Base-by-base conservation (phyloP, 116 monocot genomes). In the Trichopus zeylanicus region DNA sequence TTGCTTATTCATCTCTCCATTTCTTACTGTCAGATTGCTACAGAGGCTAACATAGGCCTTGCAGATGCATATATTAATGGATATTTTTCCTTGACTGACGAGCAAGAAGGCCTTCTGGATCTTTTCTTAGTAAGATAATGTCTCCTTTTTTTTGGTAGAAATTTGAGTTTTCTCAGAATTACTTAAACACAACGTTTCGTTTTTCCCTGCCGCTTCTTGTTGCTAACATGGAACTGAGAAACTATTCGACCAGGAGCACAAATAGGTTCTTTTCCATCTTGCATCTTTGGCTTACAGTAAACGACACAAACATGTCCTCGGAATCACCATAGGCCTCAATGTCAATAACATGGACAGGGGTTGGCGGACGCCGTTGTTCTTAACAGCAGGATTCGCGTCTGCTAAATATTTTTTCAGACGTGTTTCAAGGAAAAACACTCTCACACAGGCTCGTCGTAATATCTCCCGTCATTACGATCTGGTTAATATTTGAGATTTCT, bases 401-500 rank as follows among this genome's bases (percentile, higher is more conserved):
- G 87, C 81, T 60, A 80, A 65, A 69, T 91, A 91, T 49, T 85
- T 88, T 67, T 68, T 85, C 24, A 74, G 68, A 4, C 98, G 91
- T 62, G 37, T 91, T 58, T 80, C 78, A 25, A 79, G 88, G 67
- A 68, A 74, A 59, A 98, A 98, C 53, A 82, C 72, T 53, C 57
- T 83, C 19, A 80, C 78, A n/a, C 98, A 98, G 67, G 84, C 98
- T 49, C 88, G 88, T 7, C 81, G 51, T 24, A 98, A 98, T 29
- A 88, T 98, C 11, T 98, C 98, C 62, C 84, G 64, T 18, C 98
- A 98, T 67, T 98, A 98, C 72, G 98, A 98, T 78, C 75, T 98
- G 91, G 98, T 98, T 13, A 71, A 71, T 70, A 1, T 42, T n/a
- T 38, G 1, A 4, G 42, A 23, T 27, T 39, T 26, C 1, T 1